Evolutionary conservation across 441 rosid genomes (phyloP), one percentile per base, ranked within the genome.

Genomic region (Adansonia madagascariensis): DNA sequence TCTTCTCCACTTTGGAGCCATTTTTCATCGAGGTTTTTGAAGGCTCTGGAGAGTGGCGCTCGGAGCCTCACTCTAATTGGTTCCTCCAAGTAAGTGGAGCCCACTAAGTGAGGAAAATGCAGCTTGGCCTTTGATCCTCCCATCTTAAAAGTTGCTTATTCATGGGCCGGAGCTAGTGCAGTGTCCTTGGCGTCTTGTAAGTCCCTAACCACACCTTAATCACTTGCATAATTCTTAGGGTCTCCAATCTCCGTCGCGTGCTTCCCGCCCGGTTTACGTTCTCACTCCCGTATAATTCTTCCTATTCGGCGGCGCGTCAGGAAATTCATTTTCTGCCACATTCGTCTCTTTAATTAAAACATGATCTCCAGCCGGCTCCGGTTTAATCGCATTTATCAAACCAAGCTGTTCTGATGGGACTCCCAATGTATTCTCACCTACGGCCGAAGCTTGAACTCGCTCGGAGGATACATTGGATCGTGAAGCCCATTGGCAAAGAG

Each of bases 201-300:
- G 31, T 27, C 31, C 31, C 31, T 27, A 27, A 27, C 31, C 31
- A 27, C 31, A 27, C 31, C 31, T 27, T 27, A 1, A 27, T 27
- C 31, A 27, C 31, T 27, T 27, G 31, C 31, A 27, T 27, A 27
- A 27, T 27, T 27, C 31, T 27, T 27, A 27, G 31, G 31, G 31
- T 27, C 31, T 27, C 31, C 31, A 27, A 27, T 27, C 31, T 86
- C 89, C 35, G 89, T 85, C 27, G 86, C 86, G 46, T 73, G 84
- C 70, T 81, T 84, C 31, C 20, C 87, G 87, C 89, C 83, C 22
- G 86, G 85, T 75, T 88, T 62, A 79, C 81, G 31, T 81, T 78
- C 89, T 83, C 55, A 86, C 89, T 39, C 89, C 89, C 49, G 78
- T 82, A 78, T 78, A 86, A 44, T 73, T 73, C 55, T n/a, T 72